Conservation (phyloP, 2,329 filamentous ascomycete species). For the Fusarium guadeloupense region DNA sequence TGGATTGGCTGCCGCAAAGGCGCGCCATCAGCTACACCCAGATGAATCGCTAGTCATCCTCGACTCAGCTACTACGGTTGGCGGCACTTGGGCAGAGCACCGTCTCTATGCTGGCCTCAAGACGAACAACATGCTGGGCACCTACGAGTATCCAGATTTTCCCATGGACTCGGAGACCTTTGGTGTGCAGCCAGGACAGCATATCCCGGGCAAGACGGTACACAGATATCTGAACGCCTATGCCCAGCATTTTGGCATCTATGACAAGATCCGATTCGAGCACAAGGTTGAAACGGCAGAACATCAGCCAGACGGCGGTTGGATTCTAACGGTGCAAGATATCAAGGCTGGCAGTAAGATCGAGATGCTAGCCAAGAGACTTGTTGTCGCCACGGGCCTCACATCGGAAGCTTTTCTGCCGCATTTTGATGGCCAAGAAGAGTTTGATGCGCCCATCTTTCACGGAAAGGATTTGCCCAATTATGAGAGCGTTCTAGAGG, state of each 20-base stretch:
- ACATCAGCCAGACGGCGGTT: conserved; percentile 53
- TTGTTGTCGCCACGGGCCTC: conserved; percentile 65
- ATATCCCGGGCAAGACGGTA: conserved; percentile 59
- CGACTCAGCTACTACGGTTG: conserved; percentile 65
- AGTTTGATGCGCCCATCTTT: conserved; percentile 58
- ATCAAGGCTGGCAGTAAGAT: conserved; percentile 17
- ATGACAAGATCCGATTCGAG: conserved; percentile 51
- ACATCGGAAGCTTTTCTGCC: conserved; percentile 60
- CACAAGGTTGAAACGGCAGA: conserved; percentile 55
- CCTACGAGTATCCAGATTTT: conserved; percentile 78
- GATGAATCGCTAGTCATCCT: conserved; percentile 64
- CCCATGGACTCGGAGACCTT: conserved; percentile 69
- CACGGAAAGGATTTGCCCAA: conserved; percentile 59
- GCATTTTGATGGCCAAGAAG: conserved; percentile 55
- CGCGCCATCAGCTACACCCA: conserved; percentile 68
- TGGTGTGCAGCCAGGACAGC: conserved; percentile 55
- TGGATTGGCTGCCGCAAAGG: conserved; percentile 70
- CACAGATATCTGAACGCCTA: conserved; percentile 59
- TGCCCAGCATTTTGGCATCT: conserved; percentile 54
- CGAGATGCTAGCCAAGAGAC: conserved; percentile 54
- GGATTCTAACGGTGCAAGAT: conserved; percentile 44
- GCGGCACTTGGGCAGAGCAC: conserved; percentile 75
- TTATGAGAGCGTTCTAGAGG: conserved; percentile 52
- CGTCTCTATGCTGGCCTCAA: conserved; percentile 75
- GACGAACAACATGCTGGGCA: conserved; percentile 78